Evolutionary conservation across 208 protist genomes (phyloP).

Genomic region (Histomonas meleagridis): DNA sequence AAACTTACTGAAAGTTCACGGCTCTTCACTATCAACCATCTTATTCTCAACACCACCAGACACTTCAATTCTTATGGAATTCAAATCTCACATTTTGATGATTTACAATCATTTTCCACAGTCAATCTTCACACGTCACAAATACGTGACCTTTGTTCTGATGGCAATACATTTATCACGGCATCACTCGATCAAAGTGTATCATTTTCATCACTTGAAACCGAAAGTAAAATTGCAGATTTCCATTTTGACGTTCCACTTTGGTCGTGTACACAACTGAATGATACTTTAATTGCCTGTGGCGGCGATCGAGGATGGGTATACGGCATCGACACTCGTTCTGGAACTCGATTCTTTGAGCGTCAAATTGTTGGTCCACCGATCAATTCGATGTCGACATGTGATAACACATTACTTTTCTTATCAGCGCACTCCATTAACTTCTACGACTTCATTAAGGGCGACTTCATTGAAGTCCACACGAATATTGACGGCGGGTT

Average conservation of each 20-base stretch:
- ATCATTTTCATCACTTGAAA: background rate
- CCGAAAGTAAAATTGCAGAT: background rate
- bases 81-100: background rate
- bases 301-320: background rate
- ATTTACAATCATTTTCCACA: background rate
- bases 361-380: background rate
- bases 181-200: background rate
- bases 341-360: background rate
- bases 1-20: no score
- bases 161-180: background rate
- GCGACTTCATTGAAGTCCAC: background rate
- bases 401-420: no score
- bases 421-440: no score
- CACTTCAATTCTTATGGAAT: background rate
- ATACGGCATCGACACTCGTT: background rate
- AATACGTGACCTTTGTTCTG: background rate
- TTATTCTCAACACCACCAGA: background rate
- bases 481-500: background rate
- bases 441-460: background rate
- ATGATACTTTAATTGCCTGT: background rate
- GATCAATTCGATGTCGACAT: no score
- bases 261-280: background rate
- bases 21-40: background rate
- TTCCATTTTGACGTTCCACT: background rate
- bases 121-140: background rate